phyloP scores from a whole-genome alignment of 176 grass and related monocot species.

The Musa schizocarpa region DNA sequence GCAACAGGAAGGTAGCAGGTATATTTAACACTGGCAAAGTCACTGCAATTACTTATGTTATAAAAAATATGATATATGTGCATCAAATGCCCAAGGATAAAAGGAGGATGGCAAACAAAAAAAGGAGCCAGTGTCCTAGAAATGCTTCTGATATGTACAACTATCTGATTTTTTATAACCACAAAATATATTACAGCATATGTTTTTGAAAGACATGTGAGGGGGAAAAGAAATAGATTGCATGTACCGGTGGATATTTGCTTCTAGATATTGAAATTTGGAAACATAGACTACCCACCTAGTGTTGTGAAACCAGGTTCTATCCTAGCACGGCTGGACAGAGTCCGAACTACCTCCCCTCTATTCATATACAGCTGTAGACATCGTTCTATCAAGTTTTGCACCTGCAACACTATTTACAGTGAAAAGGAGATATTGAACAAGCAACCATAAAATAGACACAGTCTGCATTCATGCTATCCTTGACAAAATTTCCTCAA shows the following conservation, averaged over 20 bases:
- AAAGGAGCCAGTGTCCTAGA: not conserved
- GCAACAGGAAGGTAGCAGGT: no score
- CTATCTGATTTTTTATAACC: not conserved
- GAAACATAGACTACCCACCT: conserved; percentile 34
- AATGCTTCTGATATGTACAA: not conserved
- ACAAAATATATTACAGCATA: not conserved
- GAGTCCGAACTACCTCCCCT: conserved; percentile 78
- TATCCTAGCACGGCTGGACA: conserved; percentile 90
- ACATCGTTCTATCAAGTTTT: conserved; percentile 97
- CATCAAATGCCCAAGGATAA: not conserved
- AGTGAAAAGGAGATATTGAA: not conserved
- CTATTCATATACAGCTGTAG: conserved; percentile 92
- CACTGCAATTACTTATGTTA: not conserved
- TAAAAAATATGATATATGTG: not conserved
- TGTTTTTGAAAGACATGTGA: not conserved
- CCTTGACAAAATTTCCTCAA: not conserved
- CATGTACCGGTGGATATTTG: not conserved
- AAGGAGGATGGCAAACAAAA: not conserved
- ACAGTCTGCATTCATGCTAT: not conserved
- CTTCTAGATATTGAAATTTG: not conserved
- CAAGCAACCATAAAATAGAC: not conserved
- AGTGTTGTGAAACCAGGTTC: conserved; percentile 93
- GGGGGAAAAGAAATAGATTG: not conserved
- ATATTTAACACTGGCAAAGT: not conserved
- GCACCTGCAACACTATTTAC: conserved; percentile 42